These are phyloP conservation scores for Umbelopsis ramanniana DNA, from an alignment of 192 early-diverging fungal species.

Conservation along the genomic window DNA sequence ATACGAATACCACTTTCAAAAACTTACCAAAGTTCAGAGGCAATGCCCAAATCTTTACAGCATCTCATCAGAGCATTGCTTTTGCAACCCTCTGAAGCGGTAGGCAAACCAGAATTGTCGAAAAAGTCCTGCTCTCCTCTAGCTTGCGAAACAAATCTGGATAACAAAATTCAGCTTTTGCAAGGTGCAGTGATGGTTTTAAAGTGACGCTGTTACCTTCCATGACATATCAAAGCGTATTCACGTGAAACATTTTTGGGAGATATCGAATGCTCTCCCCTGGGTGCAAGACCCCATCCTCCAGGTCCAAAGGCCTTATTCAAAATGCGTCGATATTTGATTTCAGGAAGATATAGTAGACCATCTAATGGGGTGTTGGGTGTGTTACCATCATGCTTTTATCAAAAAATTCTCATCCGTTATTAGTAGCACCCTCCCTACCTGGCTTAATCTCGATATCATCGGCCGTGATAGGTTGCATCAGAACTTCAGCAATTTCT, in stretches of 20 bases:
- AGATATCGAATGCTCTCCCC: slow-evolving; percentile 84
- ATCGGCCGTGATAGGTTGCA: slow-evolving; percentile 68
- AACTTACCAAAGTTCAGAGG: slow-evolving; percentile 84
- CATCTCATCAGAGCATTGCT: slow-evolving; percentile 94
- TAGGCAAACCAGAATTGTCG: slow-evolving; percentile 72
- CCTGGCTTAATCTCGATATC: slow-evolving; percentile 95
- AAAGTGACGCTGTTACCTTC: slow-evolving; percentile 57
- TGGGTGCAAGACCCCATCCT: slow-evolving; percentile 84
- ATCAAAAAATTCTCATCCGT: background rate
- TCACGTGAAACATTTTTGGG: slow-evolving; percentile 85
- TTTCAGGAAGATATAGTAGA: slow-evolving; percentile 93
- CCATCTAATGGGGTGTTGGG: slow-evolving; percentile 65
- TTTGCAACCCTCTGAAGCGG: slow-evolving; percentile 87
- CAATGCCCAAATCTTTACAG: slow-evolving; percentile 95
- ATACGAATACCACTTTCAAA: too few relatives aligned
- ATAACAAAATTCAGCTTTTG: background rate
- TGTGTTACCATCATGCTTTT: background rate
- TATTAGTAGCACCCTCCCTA: slow-evolving; percentile 36
- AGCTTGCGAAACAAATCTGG: slow-evolving; percentile 79
- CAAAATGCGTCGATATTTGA: slow-evolving; percentile 95
- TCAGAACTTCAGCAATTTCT: slow-evolving; percentile 70
- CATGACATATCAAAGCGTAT: slow-evolving; percentile 87
- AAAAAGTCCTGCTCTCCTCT: slow-evolving; percentile 96
- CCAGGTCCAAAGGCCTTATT: slow-evolving; percentile 96
- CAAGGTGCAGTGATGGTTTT: background rate